These are phyloP conservation scores for Pseudogymnoascus sp. DNA, from an alignment of 2,329 filamentous ascomycete genomes.

Conservation along the genomic window DNA sequence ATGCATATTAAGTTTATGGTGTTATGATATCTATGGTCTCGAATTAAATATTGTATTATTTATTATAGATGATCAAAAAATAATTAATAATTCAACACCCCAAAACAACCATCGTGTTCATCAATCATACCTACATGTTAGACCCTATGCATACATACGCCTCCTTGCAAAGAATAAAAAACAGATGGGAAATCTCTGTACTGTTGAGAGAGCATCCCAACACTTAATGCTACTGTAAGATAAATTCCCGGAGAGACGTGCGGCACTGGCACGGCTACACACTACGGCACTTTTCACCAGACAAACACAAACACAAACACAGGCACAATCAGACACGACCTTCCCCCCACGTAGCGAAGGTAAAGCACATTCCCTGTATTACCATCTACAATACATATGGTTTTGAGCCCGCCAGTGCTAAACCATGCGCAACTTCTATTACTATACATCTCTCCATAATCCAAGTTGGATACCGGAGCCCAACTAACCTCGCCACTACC, in stretches of 20 bases:
- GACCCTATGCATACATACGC: no score
- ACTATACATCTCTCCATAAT: not conserved
- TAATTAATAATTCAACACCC: no score
- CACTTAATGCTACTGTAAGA: not conserved
- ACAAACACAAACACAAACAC: not conserved
- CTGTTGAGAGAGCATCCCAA: not conserved
- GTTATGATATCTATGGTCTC: no score
- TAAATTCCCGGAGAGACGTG: not conserved
- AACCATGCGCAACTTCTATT: constrained; percentile 4
- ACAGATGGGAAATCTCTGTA: not conserved
- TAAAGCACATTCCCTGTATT: constrained; percentile 3
- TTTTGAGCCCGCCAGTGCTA: not conserved
- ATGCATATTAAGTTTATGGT: not conserved
- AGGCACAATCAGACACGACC: not conserved
- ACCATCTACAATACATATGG: constrained; percentile 5
- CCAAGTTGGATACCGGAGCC: not conserved
- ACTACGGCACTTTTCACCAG: not conserved
- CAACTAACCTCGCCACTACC: not conserved
- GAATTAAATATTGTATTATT: no score
- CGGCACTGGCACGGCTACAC: not conserved
- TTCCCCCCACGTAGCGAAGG: not conserved
- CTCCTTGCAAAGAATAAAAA: no score
- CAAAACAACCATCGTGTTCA: no score
- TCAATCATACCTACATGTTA: no score
- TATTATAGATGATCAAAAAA: no score